Base-by-base conservation (phyloP, 768 basidiomycete species). In the Leucosporidium creatinivorum region DNA sequence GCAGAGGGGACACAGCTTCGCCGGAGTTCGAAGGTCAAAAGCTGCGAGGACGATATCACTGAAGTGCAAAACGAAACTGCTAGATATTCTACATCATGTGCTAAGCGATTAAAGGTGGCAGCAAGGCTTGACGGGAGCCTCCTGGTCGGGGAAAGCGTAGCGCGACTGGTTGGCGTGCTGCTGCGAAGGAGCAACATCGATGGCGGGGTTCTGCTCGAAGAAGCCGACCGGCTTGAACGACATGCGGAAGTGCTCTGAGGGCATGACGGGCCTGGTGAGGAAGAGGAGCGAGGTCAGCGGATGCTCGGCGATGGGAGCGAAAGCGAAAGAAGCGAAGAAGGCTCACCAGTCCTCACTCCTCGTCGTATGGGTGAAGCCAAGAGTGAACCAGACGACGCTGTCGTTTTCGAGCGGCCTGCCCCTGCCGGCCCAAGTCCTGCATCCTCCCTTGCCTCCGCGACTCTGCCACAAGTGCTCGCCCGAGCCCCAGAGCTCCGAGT, bases 401-500 rank as follows among this genome's bases (percentile, higher is more conserved):
- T 63, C 59, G 23, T 25, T 30, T 21, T 47, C 62, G 5, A 60
- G 6, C n/a, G 25, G 26, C 30, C 55, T 44, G 6, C 23, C 30
- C 3, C 62, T 44, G 7, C 15, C 26, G 6, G 55, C 62, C 62
- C 62, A 63, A 17, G 55, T 31, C 28, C 44, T 25, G 56, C 62
- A 63, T 17, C 62, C 55, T 1, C 62, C 62, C 28, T 21, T 44
- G 2, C 62, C 62, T 4, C 62, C 62, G 47, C 28, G 17, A 3
- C 55, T 57, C 56, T 63, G 62, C 55, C 55, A 57, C 19, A 36
- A 12, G 55, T 63, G 55, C 55, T 63, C 62, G 9, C 62, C 62
- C 7, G 62, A 36, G 3, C 36, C 55, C 60, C 62, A 77, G 1
- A 77, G 68, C 68, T 77, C 77, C 39, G 60, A 61, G 36, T 77